Evolutionary conservation across 768 basidiomycete genomes (phyloP), one percentile per base, ranked within the genome.

Genomic region (Sarcomyxa edulis): DNA sequence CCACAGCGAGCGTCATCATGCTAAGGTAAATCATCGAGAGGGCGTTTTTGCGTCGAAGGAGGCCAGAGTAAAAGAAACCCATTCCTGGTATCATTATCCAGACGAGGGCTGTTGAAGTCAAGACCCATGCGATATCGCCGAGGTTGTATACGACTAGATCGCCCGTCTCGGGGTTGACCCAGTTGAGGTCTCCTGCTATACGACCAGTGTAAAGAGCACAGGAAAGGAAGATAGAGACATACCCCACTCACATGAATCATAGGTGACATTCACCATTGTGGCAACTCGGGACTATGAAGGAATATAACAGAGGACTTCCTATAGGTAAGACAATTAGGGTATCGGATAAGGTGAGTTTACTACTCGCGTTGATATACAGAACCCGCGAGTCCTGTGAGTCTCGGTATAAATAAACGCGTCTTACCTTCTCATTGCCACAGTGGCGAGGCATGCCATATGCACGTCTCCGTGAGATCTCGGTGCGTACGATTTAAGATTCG

Each of bases 31-130:
- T 84, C 81, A 94, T 87, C 27, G 81, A 85, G 14, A 97, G 70
- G 0, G 95, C 95, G 50, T 96, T 96, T 64, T 98, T 98, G 44
- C 95, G 68, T 34, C 95, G 68, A 22, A 96, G 73, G 22, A 99
- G 75, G 47, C 90, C 95, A 10, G 90, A 86, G 60, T 95, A 96
- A 65, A 89, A 90, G 61, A 76, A 87, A 32, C 89, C 87, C 32
- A 93, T 80, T 33, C 84, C 85, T 7, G 84, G 84, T 54, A 88
- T 76, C 86, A 90, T 89, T 46, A 89, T 67, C 71, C 74, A 91
- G 24, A 91, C 89, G 44, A 92, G 69, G 19, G 89, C 92, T 12
- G 77, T 91, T 19, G 78, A 77, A 3, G 76, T 59, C 38, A 93
- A 64, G 28, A 79, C 65, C 83, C 68, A 76, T 11, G 62, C 66